A percentile compares a stretch with the other conserved stretches of the same genome.
phyloP scores from a whole-genome alignment of 371 early-diverging fungal species.

The Choanephora cucurbitarum region DNA sequence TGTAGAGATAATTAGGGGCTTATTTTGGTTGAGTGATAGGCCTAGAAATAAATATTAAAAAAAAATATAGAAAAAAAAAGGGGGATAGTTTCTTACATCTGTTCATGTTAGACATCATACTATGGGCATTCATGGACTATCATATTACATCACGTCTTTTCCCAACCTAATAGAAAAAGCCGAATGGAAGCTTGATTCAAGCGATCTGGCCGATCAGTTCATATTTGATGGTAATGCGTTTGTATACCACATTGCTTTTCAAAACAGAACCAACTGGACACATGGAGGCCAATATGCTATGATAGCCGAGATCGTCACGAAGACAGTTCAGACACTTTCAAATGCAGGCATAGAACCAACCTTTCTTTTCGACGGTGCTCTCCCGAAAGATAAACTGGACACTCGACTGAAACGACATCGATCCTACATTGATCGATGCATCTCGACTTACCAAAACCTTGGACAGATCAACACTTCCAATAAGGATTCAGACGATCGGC shows the following conservation, averaged over 20 bases:
- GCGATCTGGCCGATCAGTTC: constrained; percentile 27
- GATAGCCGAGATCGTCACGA: constrained; percentile 6
- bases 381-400: constrained; percentile 52
- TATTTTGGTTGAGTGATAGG: too few relatives aligned
- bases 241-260: constrained; percentile 54
- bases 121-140: constrained; percentile 45
- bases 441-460: constrained; percentile 17
- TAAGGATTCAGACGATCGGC: constrained; percentile 3
- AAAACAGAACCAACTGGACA: constrained; percentile 51
- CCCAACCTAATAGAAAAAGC: constrained; percentile 15
- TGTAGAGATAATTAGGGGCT: too few relatives aligned
- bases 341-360: constrained; percentile 40
- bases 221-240: constrained; percentile 65
- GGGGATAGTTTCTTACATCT: too few relatives aligned
- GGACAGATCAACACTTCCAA: constrained; percentile 30
- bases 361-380: constrained; percentile 60
- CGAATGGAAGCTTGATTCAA: constrained; percentile 5
- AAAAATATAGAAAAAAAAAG: too few relatives aligned
- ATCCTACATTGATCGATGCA: constrained; percentile 46
- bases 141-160: constrained; percentile 37
- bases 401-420: constrained; percentile 54
- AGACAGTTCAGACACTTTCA: constrained; percentile 19
- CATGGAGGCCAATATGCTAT: constrained; percentile 45
- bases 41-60: too few relatives aligned
- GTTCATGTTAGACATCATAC: too few relatives aligned